Evolutionary conservation across 2,329 filamentous ascomycete genomes (phyloP).

Genomic region (Fusarium sp.): DNA sequence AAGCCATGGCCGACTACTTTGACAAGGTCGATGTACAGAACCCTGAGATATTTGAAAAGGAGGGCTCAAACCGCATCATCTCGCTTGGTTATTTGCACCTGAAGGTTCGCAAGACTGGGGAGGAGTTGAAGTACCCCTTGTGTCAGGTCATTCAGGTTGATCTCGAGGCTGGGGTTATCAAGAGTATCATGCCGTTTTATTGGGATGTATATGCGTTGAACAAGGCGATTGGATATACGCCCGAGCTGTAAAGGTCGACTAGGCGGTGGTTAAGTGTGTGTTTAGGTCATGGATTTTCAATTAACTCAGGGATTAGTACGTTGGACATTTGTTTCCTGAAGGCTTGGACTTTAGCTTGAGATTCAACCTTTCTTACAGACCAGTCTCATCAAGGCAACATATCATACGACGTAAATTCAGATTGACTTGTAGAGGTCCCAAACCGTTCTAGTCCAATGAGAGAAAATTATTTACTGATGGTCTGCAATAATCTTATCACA

Average conservation of each 20-base stretch:
- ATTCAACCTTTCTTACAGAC: background rate
- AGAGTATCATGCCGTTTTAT: slow-evolving; percentile 51
- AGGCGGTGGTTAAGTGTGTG: background rate
- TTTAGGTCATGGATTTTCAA: background rate
- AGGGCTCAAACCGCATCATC: slow-evolving; percentile 47
- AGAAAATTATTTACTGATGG: background rate
- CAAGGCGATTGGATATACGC: slow-evolving; percentile 36
- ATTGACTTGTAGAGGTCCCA: background rate
- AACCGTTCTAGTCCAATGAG: too few species aligned
- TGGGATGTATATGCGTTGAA: slow-evolving; percentile 51
- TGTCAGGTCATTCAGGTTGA: slow-evolving; percentile 51
- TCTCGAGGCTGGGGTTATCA: slow-evolving; percentile 49
- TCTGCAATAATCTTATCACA: slow-evolving; percentile 12
- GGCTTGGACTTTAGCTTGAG: background rate
- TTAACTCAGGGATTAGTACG: background rate
- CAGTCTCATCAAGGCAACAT: background rate
- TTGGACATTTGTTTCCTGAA: background rate
- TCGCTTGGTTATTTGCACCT: slow-evolving; percentile 47
- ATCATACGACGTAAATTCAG: too few species aligned
- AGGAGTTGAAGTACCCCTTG: slow-evolving; percentile 48
- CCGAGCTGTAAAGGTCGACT: background rate
- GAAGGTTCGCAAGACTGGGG: slow-evolving; percentile 48
- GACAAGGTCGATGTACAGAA: slow-evolving; percentile 49
- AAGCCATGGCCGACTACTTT: slow-evolving; percentile 47
- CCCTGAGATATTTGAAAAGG: slow-evolving; percentile 49